A percentile compares a stretch with the other conserved stretches of the same genome.
phyloP scores from a whole-genome alignment of 169 alveolate genomes.

The Plasmodium chabaudi region DNA sequence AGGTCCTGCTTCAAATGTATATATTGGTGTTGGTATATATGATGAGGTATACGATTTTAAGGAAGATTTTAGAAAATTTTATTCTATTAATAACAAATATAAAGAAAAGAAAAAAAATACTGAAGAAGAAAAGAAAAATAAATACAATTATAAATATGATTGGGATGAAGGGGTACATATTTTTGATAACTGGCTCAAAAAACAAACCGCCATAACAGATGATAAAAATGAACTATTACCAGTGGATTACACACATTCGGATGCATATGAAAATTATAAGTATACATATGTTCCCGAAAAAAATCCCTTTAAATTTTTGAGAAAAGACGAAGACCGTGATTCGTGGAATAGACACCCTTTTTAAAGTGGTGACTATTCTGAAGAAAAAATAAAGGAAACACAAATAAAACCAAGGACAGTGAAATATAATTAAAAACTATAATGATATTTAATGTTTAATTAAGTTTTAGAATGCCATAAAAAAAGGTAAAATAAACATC shows the following conservation, averaged over 20 bases:
- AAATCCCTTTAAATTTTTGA: conserved; percentile 86
- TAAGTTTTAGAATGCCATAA: no score
- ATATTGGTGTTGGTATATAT: conserved; percentile 88
- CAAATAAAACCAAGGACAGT: no score
- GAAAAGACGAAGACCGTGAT: conserved; percentile 57
- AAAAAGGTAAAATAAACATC: no score
- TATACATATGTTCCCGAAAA: conserved; percentile 88
- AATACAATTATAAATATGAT: conserved; percentile 81
- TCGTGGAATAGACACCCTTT: conserved; percentile 83
- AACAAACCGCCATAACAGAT: conserved; percentile 89
- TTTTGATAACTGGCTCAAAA: conserved; percentile 88
- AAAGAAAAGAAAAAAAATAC: conserved; percentile 28
- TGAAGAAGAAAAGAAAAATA: conserved; percentile 6
- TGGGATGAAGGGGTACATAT: conserved; percentile 91
- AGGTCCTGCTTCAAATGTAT: conserved; percentile 90
- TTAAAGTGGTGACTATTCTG: neutral
- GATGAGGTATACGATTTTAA: conserved; percentile 79
- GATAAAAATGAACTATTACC: conserved; percentile 77
- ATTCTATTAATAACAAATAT: conserved; percentile 73
- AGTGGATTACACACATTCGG: conserved; percentile 84
- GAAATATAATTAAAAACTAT: no score
- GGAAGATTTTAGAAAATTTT: conserved; percentile 67
- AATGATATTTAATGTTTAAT: no score
- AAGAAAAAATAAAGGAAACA: neutral
- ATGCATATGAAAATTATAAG: conserved; percentile 87